These are phyloP conservation scores for Claviceps quebecensis DNA, from an alignment of 2,329 filamentous ascomycete genomes.

Conservation along the genomic window DNA sequence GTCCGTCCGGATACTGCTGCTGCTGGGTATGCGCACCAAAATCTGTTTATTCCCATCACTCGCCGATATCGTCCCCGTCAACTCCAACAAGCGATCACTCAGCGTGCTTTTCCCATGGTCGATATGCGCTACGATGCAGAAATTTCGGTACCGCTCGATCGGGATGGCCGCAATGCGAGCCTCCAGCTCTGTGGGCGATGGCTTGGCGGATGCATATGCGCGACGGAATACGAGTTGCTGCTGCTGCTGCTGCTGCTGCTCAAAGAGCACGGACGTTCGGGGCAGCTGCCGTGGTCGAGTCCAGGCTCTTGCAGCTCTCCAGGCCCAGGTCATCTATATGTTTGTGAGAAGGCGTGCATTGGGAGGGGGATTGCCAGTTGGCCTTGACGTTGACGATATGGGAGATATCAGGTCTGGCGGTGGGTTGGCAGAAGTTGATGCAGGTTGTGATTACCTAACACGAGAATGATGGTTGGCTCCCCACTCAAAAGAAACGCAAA, in stretches of 20 bases:
- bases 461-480: too few relatives aligned
- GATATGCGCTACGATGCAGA: constrained; percentile 97
- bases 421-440: not conserved
- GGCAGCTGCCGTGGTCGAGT: constrained; percentile 20
- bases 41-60: constrained; percentile 83
- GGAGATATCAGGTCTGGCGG: not conserved
- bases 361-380: constrained; percentile 1
- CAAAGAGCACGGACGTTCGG: not conserved
- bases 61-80: constrained; percentile 81
- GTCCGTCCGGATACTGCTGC: not conserved
- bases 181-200: constrained; percentile 21
- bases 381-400: not conserved
- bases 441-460: not conserved
- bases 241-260: constrained; percentile 1
- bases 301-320: constrained; percentile 23
- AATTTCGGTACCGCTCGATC: constrained; percentile 75
- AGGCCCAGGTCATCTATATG: constrained; percentile 24
- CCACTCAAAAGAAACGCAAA: too few relatives aligned
- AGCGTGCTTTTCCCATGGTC: constrained; percentile 98
- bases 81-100: constrained; percentile 79
- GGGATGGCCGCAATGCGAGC: constrained; percentile 58
- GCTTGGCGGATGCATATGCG: constrained; percentile 13
- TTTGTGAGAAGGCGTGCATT: constrained; percentile 4
- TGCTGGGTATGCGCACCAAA: constrained; percentile 30
- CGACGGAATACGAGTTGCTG: constrained; percentile 3